Evolutionary conservation across 2,329 filamentous ascomycete genomes (phyloP), one percentile per base, ranked within the genome.

Genomic region (Cladophialophora bantiana): DNA sequence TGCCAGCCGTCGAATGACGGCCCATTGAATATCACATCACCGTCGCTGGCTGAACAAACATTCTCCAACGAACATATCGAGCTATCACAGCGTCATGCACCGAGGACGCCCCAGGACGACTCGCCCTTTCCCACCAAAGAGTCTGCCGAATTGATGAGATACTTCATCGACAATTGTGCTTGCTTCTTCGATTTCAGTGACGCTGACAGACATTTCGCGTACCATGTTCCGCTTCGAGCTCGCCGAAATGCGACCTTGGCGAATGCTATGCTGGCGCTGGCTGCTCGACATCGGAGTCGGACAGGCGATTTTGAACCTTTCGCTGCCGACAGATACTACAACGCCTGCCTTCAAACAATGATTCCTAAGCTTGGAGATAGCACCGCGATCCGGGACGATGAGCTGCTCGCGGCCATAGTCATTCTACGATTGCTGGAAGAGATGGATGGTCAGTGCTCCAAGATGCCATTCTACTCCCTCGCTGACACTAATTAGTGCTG

Each of bases 381-480:
- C 10, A 35, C 40, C 7, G 62, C 62, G 7, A 54, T 54, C 20
- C 34, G 31, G 26, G 68, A 73, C 54, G 71, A 73, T 55, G 66
- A 67, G 59, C 65, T 74, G 36, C 68, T 74, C 32, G 72, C 70
- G 56, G 63, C 72, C 32, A 72, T 72, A 59, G 71, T 74, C 38
- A 73, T 73, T 62, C 65, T 73, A 38, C 67, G 72, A 36, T 70
- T 73, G 13, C 71, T 71, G 59, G 72, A 73, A 61, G 71, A 73
- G 60, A 58, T 73, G 40, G 70, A 72, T 58, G 72, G 72, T 70
- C 64, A 65, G 71, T 62, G 34, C 18, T 18, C n/a, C 12, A 15
- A 13, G 55, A 20, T 2, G 13, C 18, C 36, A 13, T 7, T 7
- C 20, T 13, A 10, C 26, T 42, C 10, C 35, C 31, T 42, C 26